Conservation (phyloP, 2,329 filamentous ascomycete genomes). For the Bipolaris zeicola region DNA sequence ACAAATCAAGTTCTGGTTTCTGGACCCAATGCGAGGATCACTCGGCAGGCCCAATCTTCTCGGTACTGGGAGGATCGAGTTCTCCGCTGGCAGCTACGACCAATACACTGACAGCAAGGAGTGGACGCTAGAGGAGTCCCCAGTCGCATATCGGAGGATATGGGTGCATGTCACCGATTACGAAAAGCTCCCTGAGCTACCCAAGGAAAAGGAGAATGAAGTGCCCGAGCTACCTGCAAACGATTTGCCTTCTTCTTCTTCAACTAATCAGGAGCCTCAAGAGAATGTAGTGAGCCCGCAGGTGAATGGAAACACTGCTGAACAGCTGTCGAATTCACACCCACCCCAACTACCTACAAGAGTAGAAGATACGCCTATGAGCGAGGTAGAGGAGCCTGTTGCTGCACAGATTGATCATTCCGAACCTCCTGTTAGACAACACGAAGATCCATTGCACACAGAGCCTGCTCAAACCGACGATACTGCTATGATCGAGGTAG, state of each 20-base stretch:
- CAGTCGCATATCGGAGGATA: conserved; percentile 33
- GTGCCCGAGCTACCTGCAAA: conserved; percentile 4
- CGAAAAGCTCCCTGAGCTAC: conserved; percentile 38
- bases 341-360: conserved; percentile 16
- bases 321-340: conserved; percentile 1
- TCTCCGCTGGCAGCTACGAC: conserved; percentile 38
- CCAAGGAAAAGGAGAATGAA: conserved; percentile 21
- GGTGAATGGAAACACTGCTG: conserved; percentile 6
- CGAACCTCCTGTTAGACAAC: conserved; percentile 9
- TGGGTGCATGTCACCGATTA: conserved; percentile 45
- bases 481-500: conserved; percentile 34
- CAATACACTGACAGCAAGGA: conserved; percentile 31
- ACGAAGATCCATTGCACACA: conserved; percentile 2
- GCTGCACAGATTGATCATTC: conserved; percentile 5
- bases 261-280: neutral
- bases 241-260: neutral
- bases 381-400: conserved; percentile 41
- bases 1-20: conserved; percentile 50
- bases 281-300: neutral
- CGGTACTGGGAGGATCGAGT: conserved; percentile 41
- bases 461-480: conserved; percentile 17
- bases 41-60: conserved; percentile 37
- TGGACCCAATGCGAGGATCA: conserved; percentile 41
- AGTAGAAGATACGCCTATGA: conserved; percentile 48
- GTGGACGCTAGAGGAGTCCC: conserved; percentile 34